phyloP scores from a whole-genome alignment of 2,329 filamentous ascomycete species.

The Aspergillus oerlinghausenensis region DNA sequence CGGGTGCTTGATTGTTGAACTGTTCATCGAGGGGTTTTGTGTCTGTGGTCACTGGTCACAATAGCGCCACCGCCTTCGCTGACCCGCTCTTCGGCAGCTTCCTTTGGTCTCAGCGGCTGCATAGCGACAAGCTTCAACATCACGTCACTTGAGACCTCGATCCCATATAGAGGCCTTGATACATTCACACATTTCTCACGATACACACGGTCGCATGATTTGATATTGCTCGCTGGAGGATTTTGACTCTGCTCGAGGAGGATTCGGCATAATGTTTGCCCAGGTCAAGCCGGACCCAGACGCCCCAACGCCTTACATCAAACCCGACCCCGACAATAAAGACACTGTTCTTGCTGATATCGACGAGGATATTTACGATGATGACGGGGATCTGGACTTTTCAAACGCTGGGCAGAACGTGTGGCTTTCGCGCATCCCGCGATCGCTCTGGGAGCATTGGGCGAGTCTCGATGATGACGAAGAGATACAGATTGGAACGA shows the following conservation, averaged over 20 bases:
- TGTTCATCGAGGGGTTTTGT: background rate
- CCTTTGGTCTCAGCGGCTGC: background rate
- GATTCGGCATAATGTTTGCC: conserved; percentile 24
- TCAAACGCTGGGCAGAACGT: conserved; percentile 43
- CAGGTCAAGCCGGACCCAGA: conserved; percentile 41
- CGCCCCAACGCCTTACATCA: conserved; percentile 33
- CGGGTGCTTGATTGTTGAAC: background rate
- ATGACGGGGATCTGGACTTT: conserved; percentile 62
- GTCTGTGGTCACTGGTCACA: background rate
- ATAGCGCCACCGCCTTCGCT: conserved; percentile 16
- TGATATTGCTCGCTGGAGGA: background rate
- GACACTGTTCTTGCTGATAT: conserved; percentile 30
- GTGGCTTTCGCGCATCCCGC: conserved; percentile 74
- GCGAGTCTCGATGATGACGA: conserved; percentile 70
- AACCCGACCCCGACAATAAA: conserved; percentile 39
- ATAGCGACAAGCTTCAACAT: background rate
- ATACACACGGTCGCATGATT: background rate
- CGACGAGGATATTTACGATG: conserved; percentile 65
- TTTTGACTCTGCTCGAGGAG: background rate
- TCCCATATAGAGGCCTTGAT: background rate
- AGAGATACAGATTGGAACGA: conserved; percentile 74
- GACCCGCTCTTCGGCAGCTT: conserved; percentile 5
- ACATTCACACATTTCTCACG: background rate
- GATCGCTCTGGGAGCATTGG: conserved; percentile 79
- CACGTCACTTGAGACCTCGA: conserved; percentile 8